phyloP scores from a whole-genome alignment of 176 grass and related monocot genomes.

The Leersia perrieri region DNA sequence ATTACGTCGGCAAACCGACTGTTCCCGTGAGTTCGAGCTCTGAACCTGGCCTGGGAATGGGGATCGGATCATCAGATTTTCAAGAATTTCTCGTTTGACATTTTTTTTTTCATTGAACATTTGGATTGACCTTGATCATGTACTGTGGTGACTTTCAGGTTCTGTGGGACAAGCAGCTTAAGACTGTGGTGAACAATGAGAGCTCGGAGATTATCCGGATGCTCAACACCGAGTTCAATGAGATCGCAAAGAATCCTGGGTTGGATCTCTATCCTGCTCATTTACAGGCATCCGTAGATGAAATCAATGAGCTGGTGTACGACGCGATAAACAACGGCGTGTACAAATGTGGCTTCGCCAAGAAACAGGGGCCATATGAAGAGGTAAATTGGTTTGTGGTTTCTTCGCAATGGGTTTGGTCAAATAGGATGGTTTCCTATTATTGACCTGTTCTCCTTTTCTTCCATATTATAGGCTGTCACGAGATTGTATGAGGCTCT shows the following conservation, averaged over 20 bases:
- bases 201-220: conserved; percentile 95
- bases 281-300: conserved; percentile 47
- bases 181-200: conserved; percentile 95
- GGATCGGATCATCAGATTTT: not conserved
- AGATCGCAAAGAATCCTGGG: conserved; percentile 54
- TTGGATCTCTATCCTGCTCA: conserved; percentile 74
- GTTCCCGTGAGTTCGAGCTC: conserved; percentile 59
- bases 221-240: conserved; percentile 86
- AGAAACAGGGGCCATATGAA: conserved; percentile 86
- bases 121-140: not conserved
- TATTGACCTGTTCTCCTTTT: conserved; percentile 1
- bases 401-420: not conserved
- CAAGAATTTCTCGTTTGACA: not conserved
- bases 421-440: not conserved
- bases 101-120: not conserved
- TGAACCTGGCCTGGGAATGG: too few species aligned
- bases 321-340: conserved; percentile 84
- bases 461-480: conserved; percentile 53
- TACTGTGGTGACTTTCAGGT: conserved; percentile 41
- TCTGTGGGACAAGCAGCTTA: conserved; percentile 89
- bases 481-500: conserved; percentile 56
- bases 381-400: conserved; percentile 42
- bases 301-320: conserved; percentile 68
- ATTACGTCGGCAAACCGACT: conserved; percentile 77
- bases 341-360: conserved; percentile 94